Evolutionary conservation across 805 yeast species (phyloP), one percentile per base, ranked within the genome.

Genomic region (Jamesozyma spencerorum): DNA sequence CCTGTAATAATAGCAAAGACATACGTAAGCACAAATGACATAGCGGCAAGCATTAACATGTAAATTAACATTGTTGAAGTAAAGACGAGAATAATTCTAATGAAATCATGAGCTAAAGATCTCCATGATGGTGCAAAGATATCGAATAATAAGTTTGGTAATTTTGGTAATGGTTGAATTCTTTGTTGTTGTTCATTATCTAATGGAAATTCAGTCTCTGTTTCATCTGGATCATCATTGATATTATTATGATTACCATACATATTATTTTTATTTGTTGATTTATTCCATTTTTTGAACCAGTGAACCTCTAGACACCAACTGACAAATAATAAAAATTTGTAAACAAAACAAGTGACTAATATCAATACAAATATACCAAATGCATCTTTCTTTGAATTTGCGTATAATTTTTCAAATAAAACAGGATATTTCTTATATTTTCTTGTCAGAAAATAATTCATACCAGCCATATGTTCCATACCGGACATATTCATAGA

Each of bases 1-100:
- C 94, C 94, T 14, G 78, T 50, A 14, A 79, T 74, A 24, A 81
- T 78, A 2, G 85, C 90, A 61, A 83, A 83, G 58, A 83, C 79
- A 49, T 83, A 83, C 0, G 76, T 62, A 35, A 81, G 49, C 7
- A 81, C 71, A 55, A 68, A 82, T 31, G 81, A 68, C 94, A 83
- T 83, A 5, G 82, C 81, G 13, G 78, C 87, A 63, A 83, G 69
- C 94, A 83, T 83, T 51, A 83, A 61, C 28, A 80, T 80, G 54
- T 78, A 83, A 11, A 82, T 79, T 37, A 83, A 55, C 69, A 81
- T 66, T 17, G 83, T 81, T 2, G 83, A 74, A 14, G 75, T 55
- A 46, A 83, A 77, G 10, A 78, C 70, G 18, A 83, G 47, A 0
- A 70, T 28, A 14, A 79, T 60, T 50, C 90, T 66, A 5, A 80